Conservation (phyloP, 306 rosid genomes). For the Trichosanthes truncata region DNA sequence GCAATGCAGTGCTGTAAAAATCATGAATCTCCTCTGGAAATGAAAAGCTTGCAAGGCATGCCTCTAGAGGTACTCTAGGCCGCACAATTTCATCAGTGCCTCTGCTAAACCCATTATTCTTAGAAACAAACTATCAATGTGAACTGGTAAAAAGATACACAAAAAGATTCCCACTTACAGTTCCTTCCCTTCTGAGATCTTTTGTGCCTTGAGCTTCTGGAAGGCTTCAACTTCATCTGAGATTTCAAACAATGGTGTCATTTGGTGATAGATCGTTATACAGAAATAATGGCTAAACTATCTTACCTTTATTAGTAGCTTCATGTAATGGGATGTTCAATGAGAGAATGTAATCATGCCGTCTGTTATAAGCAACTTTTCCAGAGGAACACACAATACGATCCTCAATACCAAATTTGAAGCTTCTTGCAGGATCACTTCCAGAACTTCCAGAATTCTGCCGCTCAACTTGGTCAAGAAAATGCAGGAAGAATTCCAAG, state of each 20-base stretch:
- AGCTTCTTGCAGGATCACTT: slow-evolving; percentile 72
- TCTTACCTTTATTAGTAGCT: slow-evolving; percentile 78
- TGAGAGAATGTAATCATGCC: slow-evolving; percentile 83
- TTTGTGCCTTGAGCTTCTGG: slow-evolving; percentile 63
- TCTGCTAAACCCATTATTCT: slow-evolving; percentile 37
- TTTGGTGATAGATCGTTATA: background rate
- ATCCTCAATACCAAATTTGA: slow-evolving; percentile 95
- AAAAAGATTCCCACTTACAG: slow-evolving; percentile 46
- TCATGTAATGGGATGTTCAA: slow-evolving; percentile 75
- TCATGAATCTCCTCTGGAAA: slow-evolving; percentile 92
- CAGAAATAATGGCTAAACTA: slow-evolving; percentile 9
- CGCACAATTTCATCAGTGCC: slow-evolving; percentile 70
- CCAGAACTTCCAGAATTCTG: slow-evolving; percentile 52
- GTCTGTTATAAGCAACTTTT: slow-evolving; percentile 82
- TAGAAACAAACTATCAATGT: slow-evolving; percentile 17
- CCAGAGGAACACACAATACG: slow-evolving; percentile 90
- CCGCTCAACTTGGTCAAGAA: slow-evolving; percentile 89
- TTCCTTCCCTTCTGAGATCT: slow-evolving; percentile 72
- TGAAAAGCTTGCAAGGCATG: slow-evolving; percentile 81
- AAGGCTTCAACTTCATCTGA: slow-evolving; percentile 75
- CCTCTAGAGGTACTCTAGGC: slow-evolving; percentile 89
- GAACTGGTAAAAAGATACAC: slow-evolving; percentile 9
- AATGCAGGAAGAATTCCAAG: slow-evolving; percentile 93
- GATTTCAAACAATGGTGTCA: slow-evolving; percentile 27
- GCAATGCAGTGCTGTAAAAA: slow-evolving; percentile 84